A percentile compares a stretch with the other conserved stretches of the same genome.
phyloP scores from a whole-genome alignment of 1,139 yeast species.

The Geotrichum candidum region DNA sequence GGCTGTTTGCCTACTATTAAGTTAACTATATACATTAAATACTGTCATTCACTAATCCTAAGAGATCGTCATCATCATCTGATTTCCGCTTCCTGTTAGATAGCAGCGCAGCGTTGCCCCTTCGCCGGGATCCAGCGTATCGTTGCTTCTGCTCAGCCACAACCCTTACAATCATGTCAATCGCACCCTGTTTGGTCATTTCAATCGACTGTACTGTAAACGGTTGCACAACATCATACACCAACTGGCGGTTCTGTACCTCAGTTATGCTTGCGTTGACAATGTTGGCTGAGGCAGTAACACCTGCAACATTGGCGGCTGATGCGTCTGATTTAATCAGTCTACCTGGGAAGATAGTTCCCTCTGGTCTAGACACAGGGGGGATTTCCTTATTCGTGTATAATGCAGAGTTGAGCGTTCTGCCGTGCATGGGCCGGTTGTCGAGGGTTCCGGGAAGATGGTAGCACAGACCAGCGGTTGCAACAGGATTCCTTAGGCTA shows the following conservation, averaged over 20 bases:
- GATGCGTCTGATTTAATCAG: constrained; percentile 16
- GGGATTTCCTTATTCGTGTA: not conserved
- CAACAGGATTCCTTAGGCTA: constrained; percentile 15
- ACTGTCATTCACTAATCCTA: not conserved
- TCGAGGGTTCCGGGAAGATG: constrained; percentile 21
- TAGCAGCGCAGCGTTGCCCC: constrained; percentile 4
- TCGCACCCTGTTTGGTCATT: constrained; percentile 8
- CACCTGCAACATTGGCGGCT: constrained; percentile 20
- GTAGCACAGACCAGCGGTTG: constrained; percentile 25
- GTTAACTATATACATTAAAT: not conserved
- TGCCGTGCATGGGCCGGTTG: constrained; percentile 18
- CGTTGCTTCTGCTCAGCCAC: not conserved
- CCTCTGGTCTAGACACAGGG: constrained; percentile 1
- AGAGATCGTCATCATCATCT: not conserved
- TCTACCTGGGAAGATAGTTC: constrained; percentile 20
- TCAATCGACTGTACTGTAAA: constrained; percentile 11
- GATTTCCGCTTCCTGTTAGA: constrained; percentile 1
- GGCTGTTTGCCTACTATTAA: not conserved
- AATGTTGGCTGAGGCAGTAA: constrained; percentile 17
- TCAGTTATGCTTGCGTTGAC: constrained; percentile 1
- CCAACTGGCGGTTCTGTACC: not conserved
- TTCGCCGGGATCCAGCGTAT: not conserved
- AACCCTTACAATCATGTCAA: constrained; percentile 12
- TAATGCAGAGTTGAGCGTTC: not conserved
- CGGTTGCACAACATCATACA: constrained; percentile 10